These are phyloP conservation scores for Teunomyces kruisii DNA, from an alignment of 805 yeast genomes.

Conservation along the genomic window DNA sequence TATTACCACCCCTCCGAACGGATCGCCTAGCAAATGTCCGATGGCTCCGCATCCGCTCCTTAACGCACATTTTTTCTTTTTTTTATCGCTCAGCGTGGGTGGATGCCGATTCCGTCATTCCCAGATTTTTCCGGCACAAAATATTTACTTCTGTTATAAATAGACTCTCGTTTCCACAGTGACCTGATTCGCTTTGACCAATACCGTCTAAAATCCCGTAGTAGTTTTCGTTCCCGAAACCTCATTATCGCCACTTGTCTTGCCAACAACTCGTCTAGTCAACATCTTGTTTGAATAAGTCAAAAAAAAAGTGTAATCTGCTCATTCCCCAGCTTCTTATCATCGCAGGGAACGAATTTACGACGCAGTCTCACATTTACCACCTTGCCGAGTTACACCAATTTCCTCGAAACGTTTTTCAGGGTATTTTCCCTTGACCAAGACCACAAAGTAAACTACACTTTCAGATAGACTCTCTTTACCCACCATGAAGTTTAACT, in stretches of 20 bases:
- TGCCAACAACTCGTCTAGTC: too few species aligned
- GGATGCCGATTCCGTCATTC: constrained; percentile 1
- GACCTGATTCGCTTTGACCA: not conserved
- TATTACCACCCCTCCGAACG: too few species aligned
- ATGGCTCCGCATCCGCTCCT: not conserved
- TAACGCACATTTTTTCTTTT: constrained; percentile 1
- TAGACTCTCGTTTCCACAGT: not conserved
- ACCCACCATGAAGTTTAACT: not conserved
- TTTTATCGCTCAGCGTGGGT: not conserved
- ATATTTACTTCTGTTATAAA: not conserved
- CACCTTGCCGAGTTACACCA: not conserved
- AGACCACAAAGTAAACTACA: not conserved
- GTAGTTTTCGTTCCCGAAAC: too few species aligned
- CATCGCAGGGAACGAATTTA: not conserved
- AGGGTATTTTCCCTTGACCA: not conserved
- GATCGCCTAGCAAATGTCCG: not conserved
- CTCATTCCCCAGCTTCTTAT: not conserved
- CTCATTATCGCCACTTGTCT: not conserved
- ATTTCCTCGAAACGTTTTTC: not conserved
- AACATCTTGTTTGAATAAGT: too few species aligned
- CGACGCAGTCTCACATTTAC: not conserved
- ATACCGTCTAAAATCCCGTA: not conserved
- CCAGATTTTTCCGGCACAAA: not conserved
- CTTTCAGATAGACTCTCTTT: not conserved
- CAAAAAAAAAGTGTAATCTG: too few species aligned